A percentile compares a stretch with the other conserved stretches of the same genome.
Conservation (phyloP, 2,329 filamentous ascomycete genomes). For the Diaporthe sp. region DNA sequence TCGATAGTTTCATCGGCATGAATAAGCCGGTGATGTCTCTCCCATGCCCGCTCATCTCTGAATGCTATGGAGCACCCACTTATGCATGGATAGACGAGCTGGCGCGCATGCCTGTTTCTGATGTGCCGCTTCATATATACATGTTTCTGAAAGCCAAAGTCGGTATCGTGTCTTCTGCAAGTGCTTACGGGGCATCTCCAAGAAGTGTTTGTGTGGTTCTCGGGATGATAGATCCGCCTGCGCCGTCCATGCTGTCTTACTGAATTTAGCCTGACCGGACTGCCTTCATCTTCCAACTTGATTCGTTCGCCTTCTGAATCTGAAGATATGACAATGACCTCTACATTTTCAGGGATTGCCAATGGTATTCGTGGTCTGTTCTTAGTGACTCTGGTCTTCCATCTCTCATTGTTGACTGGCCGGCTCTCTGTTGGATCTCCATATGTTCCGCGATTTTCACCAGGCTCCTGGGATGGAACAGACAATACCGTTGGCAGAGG, state of each 20-base stretch:
- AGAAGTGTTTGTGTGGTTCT: neutral
- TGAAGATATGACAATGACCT: neutral
- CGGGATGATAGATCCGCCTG: neutral
- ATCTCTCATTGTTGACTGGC: neutral
- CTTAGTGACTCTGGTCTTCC: neutral
- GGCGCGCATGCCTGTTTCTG: neutral
- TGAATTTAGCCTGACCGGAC: too few relatives aligned
- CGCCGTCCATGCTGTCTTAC: neutral
- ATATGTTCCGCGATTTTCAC: neutral
- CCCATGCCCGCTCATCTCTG: neutral
- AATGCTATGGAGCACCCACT: neutral
- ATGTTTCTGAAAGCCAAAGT: neutral
- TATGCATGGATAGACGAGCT: neutral
- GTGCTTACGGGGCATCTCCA: neutral
- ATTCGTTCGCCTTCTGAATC: too few relatives aligned
- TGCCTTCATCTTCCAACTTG: neutral
- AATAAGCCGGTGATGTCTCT: neutral
- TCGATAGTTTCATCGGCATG: neutral
- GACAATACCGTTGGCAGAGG: neutral
- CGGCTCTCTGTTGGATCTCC: too few relatives aligned
- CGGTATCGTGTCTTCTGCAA: neutral
- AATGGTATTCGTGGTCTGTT: neutral
- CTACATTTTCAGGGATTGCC: neutral
- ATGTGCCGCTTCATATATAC: neutral
- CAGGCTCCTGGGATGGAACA: neutral